A percentile compares a stretch with the other conserved stretches of the same genome.
Conservation (phyloP, 140 eudicot genomes). For the Stevia rebaudiana region DNA sequence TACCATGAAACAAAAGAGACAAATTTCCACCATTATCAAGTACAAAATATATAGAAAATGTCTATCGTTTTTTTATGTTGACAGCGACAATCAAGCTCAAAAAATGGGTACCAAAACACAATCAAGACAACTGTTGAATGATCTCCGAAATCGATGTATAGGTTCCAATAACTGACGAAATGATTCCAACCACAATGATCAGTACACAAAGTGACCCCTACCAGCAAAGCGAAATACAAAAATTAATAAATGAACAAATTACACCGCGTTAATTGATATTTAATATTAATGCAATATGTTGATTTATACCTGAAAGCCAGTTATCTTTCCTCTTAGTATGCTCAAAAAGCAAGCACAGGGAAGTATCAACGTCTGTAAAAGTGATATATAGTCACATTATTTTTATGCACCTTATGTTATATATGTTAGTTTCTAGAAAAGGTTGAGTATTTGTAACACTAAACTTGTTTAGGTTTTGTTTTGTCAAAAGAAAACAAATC, state of each 20-base stretch:
- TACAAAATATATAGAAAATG: slow-evolving; percentile 2
- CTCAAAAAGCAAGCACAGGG: slow-evolving; percentile 86
- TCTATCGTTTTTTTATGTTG: slow-evolving; percentile 16
- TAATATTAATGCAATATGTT: not conserved
- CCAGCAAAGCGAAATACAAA: slow-evolving; percentile 14
- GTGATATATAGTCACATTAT: not conserved
- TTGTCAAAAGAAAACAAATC: not conserved
- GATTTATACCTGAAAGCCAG: slow-evolving; percentile 49
- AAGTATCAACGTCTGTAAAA: slow-evolving; percentile 75
- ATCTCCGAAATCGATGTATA: slow-evolving; percentile 64
- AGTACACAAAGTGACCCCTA: slow-evolving; percentile 54
- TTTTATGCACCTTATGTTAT: not conserved
- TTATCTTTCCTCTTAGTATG: slow-evolving; percentile 60
- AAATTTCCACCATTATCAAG: slow-evolving; percentile 1
- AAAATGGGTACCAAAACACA: slow-evolving; percentile 1
- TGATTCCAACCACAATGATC: slow-evolving; percentile 54
- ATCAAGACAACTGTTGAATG: slow-evolving; percentile 35
- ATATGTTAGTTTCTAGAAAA: not conserved
- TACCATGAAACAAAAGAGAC: slow-evolving; percentile 16
- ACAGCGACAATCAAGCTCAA: slow-evolving; percentile 15
- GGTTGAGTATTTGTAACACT: not conserved
- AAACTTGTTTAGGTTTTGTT: not conserved
- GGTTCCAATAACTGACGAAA: slow-evolving; percentile 63
- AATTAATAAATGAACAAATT: not conserved
- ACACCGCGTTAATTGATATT: not conserved